Evolutionary conservation across 1,284 basidiomycete species (phyloP).

Genomic region (Tilletia caries): DNA sequence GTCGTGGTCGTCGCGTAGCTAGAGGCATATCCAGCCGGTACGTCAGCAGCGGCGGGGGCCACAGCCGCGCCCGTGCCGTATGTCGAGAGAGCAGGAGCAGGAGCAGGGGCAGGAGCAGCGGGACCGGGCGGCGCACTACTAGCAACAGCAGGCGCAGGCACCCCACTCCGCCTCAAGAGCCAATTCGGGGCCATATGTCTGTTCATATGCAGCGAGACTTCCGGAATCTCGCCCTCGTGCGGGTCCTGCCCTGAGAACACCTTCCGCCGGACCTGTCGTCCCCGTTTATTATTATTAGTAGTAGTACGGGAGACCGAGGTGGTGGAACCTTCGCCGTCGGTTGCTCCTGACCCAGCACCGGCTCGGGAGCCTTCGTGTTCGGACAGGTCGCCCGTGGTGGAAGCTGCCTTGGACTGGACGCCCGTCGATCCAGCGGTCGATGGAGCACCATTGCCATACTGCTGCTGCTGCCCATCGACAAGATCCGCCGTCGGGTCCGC

Average conservation of each 20-base stretch:
- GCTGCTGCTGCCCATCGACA: too few relatives aligned
- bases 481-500: not conserved
- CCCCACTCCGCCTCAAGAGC: slow-evolving; percentile 60
- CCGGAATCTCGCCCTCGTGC: slow-evolving; percentile 54
- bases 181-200: slow-evolving; percentile 93
- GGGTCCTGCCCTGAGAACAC: slow-evolving; percentile 50
- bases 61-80: not conserved
- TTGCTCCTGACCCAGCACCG: not conserved
- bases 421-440: too few relatives aligned
- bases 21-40: not conserved
- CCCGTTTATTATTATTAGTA: slow-evolving; percentile 12
- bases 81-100: not conserved
- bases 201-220: slow-evolving; percentile 87
- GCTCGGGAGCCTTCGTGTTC: not conserved
- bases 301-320: slow-evolving; percentile 14
- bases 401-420: not conserved
- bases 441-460: too few relatives aligned
- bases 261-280: slow-evolving; percentile 37
- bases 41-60: not conserved
- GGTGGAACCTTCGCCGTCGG: not conserved
- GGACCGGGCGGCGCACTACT: not conserved
- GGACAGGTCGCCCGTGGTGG: not conserved
- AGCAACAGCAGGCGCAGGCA: not conserved
- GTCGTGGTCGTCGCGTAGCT: slow-evolving; percentile 1
- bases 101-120: not conserved